Evolutionary conservation across 1,139 yeast species (phyloP).

Genomic region (Scheffersomyces illinoinensis): DNA sequence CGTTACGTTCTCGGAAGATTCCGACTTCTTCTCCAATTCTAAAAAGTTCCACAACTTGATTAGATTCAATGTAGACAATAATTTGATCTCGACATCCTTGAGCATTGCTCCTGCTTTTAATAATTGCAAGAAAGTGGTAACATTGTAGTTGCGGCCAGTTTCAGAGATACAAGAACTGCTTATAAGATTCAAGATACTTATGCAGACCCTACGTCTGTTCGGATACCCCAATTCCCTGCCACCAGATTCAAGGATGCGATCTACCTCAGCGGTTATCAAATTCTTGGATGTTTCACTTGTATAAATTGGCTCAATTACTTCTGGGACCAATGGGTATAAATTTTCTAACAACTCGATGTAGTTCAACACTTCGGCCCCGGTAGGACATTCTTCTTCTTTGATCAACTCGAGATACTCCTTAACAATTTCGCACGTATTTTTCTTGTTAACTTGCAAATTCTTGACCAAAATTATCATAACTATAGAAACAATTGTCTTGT

Average conservation of each 20-base stretch:
- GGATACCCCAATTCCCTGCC: slow-evolving; percentile 8
- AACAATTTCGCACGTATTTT: slow-evolving; percentile 18
- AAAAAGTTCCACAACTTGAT: slow-evolving; percentile 49
- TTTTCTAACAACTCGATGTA: slow-evolving; percentile 20
- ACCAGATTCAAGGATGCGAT: slow-evolving; percentile 3
- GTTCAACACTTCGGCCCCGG: slow-evolving; percentile 19
- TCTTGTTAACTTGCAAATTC: slow-evolving; percentile 18
- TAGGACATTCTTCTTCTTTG: slow-evolving; percentile 16
- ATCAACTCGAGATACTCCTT: slow-evolving; percentile 26
- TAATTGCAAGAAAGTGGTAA: slow-evolving; percentile 28
- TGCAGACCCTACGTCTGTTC: slow-evolving; percentile 11
- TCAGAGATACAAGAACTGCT: slow-evolving; percentile 40
- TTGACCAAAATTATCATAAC: slow-evolving; percentile 28
- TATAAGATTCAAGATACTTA: slow-evolving; percentile 25
- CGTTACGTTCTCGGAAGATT: background rate
- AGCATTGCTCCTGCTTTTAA: slow-evolving; percentile 22
- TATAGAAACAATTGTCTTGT: slow-evolving; percentile 15
- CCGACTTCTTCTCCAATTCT: slow-evolving; percentile 21
- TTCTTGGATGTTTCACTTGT: slow-evolving; percentile 17
- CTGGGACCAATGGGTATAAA: slow-evolving; percentile 30
- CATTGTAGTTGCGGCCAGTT: slow-evolving; percentile 33
- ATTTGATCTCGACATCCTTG: slow-evolving; percentile 19
- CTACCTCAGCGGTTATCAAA: slow-evolving; percentile 16
- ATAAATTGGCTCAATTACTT: slow-evolving; percentile 21
- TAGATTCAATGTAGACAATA: slow-evolving; percentile 35